Evolutionary conservation across 2,329 filamentous ascomycete genomes (phyloP).

Genomic region (Ascochyta viciae-villosae): DNA sequence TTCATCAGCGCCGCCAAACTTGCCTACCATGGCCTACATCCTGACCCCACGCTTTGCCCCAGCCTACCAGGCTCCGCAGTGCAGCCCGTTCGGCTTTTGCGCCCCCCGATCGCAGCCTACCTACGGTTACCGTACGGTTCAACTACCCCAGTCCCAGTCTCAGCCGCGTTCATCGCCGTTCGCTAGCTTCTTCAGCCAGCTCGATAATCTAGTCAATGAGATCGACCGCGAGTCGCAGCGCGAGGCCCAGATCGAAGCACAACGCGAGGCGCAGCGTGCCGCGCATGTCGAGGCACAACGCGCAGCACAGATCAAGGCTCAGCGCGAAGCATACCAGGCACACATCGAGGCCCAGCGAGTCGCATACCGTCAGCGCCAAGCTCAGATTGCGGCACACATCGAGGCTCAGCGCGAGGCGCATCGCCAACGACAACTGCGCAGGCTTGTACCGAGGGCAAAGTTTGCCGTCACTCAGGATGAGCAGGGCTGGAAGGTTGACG

Average conservation of each 20-base stretch:
- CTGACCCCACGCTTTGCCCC: slow-evolving; percentile 44
- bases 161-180: slow-evolving; percentile 35
- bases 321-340: slow-evolving; percentile 36
- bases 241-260: slow-evolving; percentile 31
- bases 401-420: slow-evolving; percentile 40
- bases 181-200: slow-evolving; percentile 41
- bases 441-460: slow-evolving; percentile 38
- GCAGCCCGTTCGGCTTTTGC: slow-evolving; percentile 39
- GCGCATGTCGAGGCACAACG: slow-evolving; percentile 14
- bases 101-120: slow-evolving; percentile 28
- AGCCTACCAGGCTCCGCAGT: slow-evolving; percentile 37
- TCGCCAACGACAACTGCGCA: slow-evolving; percentile 40
- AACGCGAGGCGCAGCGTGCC: slow-evolving; percentile 24
- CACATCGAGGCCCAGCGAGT: slow-evolving; percentile 33
- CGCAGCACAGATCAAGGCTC: slow-evolving; percentile 29
- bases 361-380: slow-evolving; percentile 25
- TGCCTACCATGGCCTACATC: slow-evolving; percentile 43
- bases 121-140: slow-evolving; percentile 25
- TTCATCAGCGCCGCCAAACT: slow-evolving; percentile 5
- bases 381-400: slow-evolving; percentile 30
- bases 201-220: slow-evolving; percentile 42
- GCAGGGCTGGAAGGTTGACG: slow-evolving; percentile 43
- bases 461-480: slow-evolving; percentile 41
- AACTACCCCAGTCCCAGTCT: slow-evolving; percentile 1
- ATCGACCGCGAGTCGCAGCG: slow-evolving; percentile 40